Percentiles rank a stretch among this genome's conserved stretches.
Evolutionary conservation across 176 grass and related monocot genomes (phyloP).

Genomic region (Ananas comosus): DNA sequence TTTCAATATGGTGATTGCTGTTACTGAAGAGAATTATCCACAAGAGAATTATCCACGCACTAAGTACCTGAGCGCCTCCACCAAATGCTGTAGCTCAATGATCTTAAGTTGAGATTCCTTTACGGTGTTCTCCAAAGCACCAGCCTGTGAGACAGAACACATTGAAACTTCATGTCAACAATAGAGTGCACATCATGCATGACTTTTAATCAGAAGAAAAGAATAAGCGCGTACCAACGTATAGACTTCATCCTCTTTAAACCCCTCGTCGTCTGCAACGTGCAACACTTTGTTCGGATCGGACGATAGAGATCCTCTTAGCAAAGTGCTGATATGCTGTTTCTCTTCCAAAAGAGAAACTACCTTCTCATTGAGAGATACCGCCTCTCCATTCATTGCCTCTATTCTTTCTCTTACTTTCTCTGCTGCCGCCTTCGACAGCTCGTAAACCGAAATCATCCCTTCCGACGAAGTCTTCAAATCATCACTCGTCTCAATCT

Average conservation of each 20-base stretch:
- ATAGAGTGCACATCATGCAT: background rate
- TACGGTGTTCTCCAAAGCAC: constrained; percentile 78
- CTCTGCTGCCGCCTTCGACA: constrained; percentile 38
- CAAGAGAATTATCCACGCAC: background rate
- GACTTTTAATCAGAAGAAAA: background rate
- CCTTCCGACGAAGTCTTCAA: constrained; percentile 63
- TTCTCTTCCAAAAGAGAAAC: constrained; percentile 52
- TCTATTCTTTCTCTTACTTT: constrained; percentile 49
- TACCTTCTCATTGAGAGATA: constrained; percentile 41
- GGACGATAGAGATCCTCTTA: constrained; percentile 55
- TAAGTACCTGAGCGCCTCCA: constrained; percentile 83
- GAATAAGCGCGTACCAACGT: constrained; percentile 35
- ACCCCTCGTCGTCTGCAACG: constrained; percentile 75
- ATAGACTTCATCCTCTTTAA: constrained; percentile 88
- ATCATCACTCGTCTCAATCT: constrained; percentile 62
- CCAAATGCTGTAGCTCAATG: constrained; percentile 86
- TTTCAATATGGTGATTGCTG: background rate
- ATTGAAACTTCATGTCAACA: background rate
- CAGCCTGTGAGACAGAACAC: constrained; percentile 44
- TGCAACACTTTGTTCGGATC: constrained; percentile 69
- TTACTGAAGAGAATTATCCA: background rate
- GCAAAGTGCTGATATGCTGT: constrained; percentile 76
- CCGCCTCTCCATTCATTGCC: constrained; percentile 29
- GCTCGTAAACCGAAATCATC: constrained; percentile 41
- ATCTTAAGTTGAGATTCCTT: constrained; percentile 95